Base-by-base conservation (phyloP, 2,329 filamentous ascomycete species). In the Fusarium buxicola region DNA sequence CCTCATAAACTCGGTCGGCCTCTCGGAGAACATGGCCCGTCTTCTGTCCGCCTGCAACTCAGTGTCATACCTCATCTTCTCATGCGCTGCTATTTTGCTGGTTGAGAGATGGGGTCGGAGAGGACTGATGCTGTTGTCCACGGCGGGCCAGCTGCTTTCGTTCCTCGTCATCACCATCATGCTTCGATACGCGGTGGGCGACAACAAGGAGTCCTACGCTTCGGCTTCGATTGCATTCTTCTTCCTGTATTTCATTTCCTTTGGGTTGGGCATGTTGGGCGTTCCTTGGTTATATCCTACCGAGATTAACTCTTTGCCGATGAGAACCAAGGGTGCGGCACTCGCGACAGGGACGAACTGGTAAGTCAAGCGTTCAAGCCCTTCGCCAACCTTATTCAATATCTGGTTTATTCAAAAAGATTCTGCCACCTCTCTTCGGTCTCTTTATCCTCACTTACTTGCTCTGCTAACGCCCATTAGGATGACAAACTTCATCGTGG, bases 1-100 rank as follows among this genome's bases (percentile, higher is more conserved):
- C 0, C 71, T 85, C 0, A 84, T 84, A 41, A 67, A 79, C 12
- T 82, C 79, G 2, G 82, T 85, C 2, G 81, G 81, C 1, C 74
- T 85, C 6, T 72, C 72, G 2, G 79, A 84, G 41, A 76, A 70
- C 7, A 77, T 82, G 62, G 80, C 83, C 1, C 77, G 83, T 5
- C 71, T 86, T 0, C 74, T 86, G 5, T 79, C 82, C 0, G 82
- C 82, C 0, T 82, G 78, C 59, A 85, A 55, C 36, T 63, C 64
- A 1, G 50, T 72, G 1, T 64, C 65, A 0, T 71, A 71, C 28
- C 55, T 72, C 3, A 21, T 63, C 3, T 65, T 70, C 31, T 65
- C 60, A 0, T 56, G 48, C 3, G 16, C 52, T 1, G 55, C 49
- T 1, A 28, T 67, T 5, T 10, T 59, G 1, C 36, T 63, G 5